phyloP scores from a whole-genome alignment of 305 asterid genomes.

The Plantago coronopus region DNA sequence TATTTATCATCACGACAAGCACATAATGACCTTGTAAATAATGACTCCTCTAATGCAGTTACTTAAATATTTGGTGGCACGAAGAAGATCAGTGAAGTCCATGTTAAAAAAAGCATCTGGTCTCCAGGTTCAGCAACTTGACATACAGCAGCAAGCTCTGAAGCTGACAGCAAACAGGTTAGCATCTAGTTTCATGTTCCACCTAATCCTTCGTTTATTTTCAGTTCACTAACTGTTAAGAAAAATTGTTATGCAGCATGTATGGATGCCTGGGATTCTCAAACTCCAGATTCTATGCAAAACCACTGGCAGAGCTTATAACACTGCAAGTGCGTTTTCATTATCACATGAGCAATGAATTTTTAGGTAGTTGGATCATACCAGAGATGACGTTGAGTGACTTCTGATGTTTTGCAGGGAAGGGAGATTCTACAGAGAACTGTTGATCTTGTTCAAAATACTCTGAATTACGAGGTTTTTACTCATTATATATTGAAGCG shows the following conservation, averaged over 20 bases:
- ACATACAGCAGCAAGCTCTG: constrained; percentile 96
- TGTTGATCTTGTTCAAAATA: constrained; percentile 88
- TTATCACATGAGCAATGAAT: constrained; percentile 16
- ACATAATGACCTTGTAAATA: constrained; percentile 14
- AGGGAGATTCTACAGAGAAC: constrained; percentile 95
- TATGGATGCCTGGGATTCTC: constrained; percentile 97
- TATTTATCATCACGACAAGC: not conserved
- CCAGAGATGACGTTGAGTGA: constrained; percentile 25
- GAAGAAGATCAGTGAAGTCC: constrained; percentile 74
- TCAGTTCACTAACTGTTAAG: constrained; percentile 21
- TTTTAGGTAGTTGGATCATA: constrained; percentile 16
- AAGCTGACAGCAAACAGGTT: constrained; percentile 98
- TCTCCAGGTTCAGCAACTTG: constrained; percentile 84
- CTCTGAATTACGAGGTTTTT: constrained; percentile 76
- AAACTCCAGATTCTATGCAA: constrained; percentile 95
- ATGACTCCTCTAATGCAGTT: constrained; percentile 39
- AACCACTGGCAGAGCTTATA: constrained; percentile 91
- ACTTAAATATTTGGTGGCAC: constrained; percentile 85
- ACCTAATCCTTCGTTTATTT: constrained; percentile 19
- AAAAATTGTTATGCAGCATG: constrained; percentile 54
- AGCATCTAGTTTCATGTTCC: constrained; percentile 21
- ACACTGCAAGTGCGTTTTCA: constrained; percentile 63
- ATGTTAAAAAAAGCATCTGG: constrained; percentile 84
- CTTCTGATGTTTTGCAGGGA: constrained; percentile 56
- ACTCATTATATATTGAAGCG: constrained; percentile 17